phyloP scores from a whole-genome alignment of 2,329 filamentous ascomycete genomes.

The Aspergillus glaucus region DNA sequence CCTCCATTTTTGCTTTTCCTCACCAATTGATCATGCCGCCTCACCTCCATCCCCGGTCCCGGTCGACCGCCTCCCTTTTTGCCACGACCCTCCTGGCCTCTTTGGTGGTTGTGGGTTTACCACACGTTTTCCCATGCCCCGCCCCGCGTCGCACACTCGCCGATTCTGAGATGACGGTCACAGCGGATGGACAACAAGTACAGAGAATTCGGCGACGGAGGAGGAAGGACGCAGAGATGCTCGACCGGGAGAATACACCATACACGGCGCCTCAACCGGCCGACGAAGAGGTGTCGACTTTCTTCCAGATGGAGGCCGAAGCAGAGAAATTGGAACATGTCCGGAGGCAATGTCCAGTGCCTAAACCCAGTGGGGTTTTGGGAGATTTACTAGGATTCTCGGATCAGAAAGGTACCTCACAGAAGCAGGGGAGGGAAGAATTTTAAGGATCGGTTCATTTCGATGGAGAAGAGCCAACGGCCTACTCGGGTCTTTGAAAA shows the following conservation, averaged over 20 bases:
- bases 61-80: constrained; percentile 90
- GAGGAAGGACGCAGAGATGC: constrained; percentile 25
- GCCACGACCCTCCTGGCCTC: constrained; percentile 83
- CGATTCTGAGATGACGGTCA: constrained; percentile 52
- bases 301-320: constrained; percentile 36
- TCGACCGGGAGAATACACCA: constrained; percentile 9
- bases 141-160: constrained; percentile 69
- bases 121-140: constrained; percentile 86
- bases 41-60: constrained; percentile 84
- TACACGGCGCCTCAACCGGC: constrained; percentile 12
- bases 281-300: constrained; percentile 41
- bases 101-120: constrained; percentile 85
- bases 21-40: constrained; percentile 58
- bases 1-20: not conserved
- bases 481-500: too few species aligned
- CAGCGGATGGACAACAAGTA: constrained; percentile 39
- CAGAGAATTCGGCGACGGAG: constrained; percentile 30
- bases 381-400: constrained; percentile 70
- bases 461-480: not conserved
- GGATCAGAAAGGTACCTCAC: constrained; percentile 21
- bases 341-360: constrained; percentile 79
- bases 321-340: constrained; percentile 36
- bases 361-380: constrained; percentile 75
- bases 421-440: constrained; percentile 2
- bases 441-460: not conserved